Percentiles rank a stretch among this genome's conserved stretches.
Conservation (phyloP, 2,329 filamentous ascomycete species). For the Xylaria sp. region DNA sequence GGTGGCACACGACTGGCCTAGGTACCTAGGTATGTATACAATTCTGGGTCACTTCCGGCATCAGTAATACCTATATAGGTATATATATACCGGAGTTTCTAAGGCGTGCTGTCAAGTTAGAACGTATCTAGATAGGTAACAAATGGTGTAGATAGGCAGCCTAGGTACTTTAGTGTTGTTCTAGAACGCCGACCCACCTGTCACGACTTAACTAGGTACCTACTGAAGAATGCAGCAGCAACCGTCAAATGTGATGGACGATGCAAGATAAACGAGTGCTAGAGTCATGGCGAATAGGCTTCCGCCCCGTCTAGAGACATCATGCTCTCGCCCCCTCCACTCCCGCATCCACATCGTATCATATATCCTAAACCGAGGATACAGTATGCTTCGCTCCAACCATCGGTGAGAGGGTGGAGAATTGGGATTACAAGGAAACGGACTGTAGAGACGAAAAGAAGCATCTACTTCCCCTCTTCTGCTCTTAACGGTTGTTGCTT, state of each 20-base stretch:
- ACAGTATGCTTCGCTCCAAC: neutral
- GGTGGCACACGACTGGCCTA: no score
- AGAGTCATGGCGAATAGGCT: neutral
- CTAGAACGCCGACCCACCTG: neutral
- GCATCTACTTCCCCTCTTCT: no score
- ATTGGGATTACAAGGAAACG: no score
- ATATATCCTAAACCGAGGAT: no score
- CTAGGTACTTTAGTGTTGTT: neutral
- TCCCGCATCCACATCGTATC: no score
- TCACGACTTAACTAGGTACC: neutral
- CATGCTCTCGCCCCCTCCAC: neutral
- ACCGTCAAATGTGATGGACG: conserved; percentile 4
- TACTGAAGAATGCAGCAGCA: neutral
- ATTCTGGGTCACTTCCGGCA: no score
- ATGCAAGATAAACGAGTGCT: neutral
- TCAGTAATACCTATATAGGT: neutral
- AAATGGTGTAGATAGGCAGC: neutral
- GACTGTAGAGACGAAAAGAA: no score
- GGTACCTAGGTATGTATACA: neutral
- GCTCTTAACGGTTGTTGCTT: no score
- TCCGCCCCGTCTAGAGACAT: neutral
- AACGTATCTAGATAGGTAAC: no score
- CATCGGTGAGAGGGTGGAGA: no score
- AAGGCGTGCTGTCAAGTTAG: no score
- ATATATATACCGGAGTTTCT: neutral